Conservation (phyloP, 2,329 filamentous ascomycete genomes). For the Fusarium subglutinans region DNA sequence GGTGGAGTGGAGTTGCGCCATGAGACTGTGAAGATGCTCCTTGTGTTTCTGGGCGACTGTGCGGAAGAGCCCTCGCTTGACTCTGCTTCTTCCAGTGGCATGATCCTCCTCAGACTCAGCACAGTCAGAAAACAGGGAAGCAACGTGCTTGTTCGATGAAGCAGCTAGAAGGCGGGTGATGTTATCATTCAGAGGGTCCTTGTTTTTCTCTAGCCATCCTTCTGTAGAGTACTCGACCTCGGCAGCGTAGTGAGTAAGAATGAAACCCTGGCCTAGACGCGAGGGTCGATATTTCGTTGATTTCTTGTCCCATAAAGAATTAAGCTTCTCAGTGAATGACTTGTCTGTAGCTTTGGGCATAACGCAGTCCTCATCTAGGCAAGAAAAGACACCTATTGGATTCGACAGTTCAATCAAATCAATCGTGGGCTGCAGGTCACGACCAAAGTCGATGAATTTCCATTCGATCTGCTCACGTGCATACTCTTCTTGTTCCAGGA, state of each 20-base stretch:
- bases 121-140: conserved; percentile 87
- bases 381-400: conserved; percentile 98
- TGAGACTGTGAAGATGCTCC: conserved; percentile 95
- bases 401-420: conserved; percentile 96
- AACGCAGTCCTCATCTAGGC: conserved; percentile 95
- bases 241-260: conserved; percentile 96
- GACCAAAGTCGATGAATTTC: conserved; percentile 99
- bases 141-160: conserved; percentile 85
- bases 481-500: conserved; percentile 98
- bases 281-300: conserved; percentile 92
- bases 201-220: conserved; percentile 98
- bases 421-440: conserved; percentile 96
- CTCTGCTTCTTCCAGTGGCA: conserved; percentile 75
- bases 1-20: conserved; percentile 92
- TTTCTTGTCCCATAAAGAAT: conserved; percentile 96
- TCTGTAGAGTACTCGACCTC: conserved; percentile 97
- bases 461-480: conserved; percentile 97
- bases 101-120: conserved; percentile 80
- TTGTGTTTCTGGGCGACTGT: conserved; percentile 98
- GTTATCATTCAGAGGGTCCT: conserved; percentile 97
- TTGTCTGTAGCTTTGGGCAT: conserved; percentile 99
- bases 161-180: conserved; percentile 86
- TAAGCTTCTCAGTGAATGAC: conserved; percentile 97
- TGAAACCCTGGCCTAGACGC: conserved; percentile 88
- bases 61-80: conserved; percentile 97